These are phyloP conservation scores for Pseudoturritis turrita DNA, from an alignment of 345 rosid species.

Conservation along the genomic window DNA sequence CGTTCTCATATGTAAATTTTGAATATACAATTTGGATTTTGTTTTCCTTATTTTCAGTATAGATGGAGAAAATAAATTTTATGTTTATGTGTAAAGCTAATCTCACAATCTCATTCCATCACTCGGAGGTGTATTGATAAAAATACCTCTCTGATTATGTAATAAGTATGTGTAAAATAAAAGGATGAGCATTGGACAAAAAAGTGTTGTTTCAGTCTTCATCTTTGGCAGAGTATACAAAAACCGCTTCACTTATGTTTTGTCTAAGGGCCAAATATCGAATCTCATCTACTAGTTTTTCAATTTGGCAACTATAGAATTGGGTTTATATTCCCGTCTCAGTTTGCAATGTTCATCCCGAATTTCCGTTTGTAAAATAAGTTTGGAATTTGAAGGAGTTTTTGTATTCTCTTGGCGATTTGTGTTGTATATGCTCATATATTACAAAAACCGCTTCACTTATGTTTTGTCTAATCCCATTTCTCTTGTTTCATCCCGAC, in stretches of 20 bases:
- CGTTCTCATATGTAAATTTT: not conserved
- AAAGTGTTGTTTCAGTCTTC: too few species aligned
- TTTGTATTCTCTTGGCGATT: too few species aligned
- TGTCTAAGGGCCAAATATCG: not conserved
- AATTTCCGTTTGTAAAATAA: not conserved
- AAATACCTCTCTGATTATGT: not conserved
- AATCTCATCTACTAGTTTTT: not conserved
- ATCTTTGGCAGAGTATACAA: too few species aligned
- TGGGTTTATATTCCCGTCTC: not conserved
- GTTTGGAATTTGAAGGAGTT: not conserved
- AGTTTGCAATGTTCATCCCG: not conserved
- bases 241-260: not conserved
- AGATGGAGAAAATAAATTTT: not conserved
- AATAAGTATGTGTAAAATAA: not conserved
- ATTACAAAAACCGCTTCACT: too few species aligned
- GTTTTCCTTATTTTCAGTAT: not conserved
- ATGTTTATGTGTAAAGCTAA: not conserved
- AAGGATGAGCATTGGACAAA: not conserved
- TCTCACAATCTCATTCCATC: not conserved
- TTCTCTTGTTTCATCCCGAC: not conserved
- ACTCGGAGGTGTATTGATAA: not conserved
- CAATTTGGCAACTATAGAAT: not conserved
- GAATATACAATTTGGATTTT: constrained; percentile 12
- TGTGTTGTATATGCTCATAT: too few species aligned
- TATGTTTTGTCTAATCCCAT: too few species aligned